Evolutionary conservation across 2,329 filamentous ascomycete genomes (phyloP).

Genomic region (Penicillium expansum): DNA sequence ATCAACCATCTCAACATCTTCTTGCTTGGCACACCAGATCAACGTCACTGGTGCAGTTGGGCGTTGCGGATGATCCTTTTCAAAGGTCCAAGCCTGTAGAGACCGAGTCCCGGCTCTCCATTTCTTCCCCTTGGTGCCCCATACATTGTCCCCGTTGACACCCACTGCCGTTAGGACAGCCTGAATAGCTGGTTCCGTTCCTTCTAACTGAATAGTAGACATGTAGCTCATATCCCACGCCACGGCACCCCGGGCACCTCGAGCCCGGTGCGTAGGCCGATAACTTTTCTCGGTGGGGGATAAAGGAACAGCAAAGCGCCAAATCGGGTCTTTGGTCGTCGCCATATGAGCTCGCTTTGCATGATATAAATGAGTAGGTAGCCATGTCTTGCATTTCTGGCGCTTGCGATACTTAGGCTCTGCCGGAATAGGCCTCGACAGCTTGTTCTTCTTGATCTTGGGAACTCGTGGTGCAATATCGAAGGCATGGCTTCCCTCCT

Average conservation of each 20-base stretch:
- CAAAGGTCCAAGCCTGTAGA: conserved; percentile 58
- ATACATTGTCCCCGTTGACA: conserved; percentile 57
- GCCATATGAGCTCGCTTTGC: conserved; percentile 91
- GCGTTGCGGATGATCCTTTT: conserved; percentile 52
- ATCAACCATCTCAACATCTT: conserved; percentile 40
- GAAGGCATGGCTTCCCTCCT: conserved; percentile 30
- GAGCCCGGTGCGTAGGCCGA: conserved; percentile 77
- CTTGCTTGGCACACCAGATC: conserved; percentile 64
- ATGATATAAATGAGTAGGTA: conserved; percentile 93
- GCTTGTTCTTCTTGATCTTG: conserved; percentile 67
- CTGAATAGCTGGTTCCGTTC: conserved; percentile 61
- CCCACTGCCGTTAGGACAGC: conserved; percentile 66
- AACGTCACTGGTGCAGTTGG: conserved; percentile 70
- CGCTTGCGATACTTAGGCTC: conserved; percentile 76
- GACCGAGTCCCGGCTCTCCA: conserved; percentile 66
- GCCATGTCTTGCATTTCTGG: conserved; percentile 84
- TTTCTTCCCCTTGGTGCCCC: conserved; percentile 63
- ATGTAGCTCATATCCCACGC: conserved; percentile 95
- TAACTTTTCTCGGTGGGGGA: conserved; percentile 89
- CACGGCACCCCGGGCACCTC: conserved; percentile 70
- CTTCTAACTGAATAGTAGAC: conserved; percentile 77
- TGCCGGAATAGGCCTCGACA: conserved; percentile 63
- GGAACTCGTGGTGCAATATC: conserved; percentile 48
- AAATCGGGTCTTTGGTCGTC: conserved; percentile 71
- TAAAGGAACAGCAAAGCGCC: conserved; percentile 83